These are phyloP conservation scores for Diaporthe longicolla DNA, from an alignment of 2,329 filamentous ascomycete species.

Conservation along the genomic window DNA sequence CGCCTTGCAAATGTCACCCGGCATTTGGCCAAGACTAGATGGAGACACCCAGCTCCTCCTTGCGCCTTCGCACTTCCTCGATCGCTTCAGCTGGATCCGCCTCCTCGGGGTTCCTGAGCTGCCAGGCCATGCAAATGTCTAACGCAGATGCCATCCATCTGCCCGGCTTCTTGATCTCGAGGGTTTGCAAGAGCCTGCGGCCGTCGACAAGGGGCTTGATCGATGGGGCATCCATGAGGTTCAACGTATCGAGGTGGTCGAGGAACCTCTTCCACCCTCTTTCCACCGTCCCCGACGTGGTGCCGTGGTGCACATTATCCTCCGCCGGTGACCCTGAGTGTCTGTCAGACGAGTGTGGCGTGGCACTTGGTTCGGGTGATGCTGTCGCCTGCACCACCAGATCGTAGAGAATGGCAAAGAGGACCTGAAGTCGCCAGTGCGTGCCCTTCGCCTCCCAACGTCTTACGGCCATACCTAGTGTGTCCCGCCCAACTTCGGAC, in stretches of 20 bases:
- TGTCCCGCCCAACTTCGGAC: conserved; percentile 69
- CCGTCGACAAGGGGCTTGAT: conserved; percentile 81
- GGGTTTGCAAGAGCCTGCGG: conserved; percentile 75
- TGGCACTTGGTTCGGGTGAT: conserved; percentile 27
- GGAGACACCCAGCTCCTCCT: conserved; percentile 65
- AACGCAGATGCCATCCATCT: conserved; percentile 88
- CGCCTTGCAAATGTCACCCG: not conserved
- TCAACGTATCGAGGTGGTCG: conserved; percentile 66
- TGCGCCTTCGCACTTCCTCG: conserved; percentile 68
- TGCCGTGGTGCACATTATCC: conserved; percentile 39
- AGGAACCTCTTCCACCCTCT: conserved; percentile 68
- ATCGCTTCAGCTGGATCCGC: conserved; percentile 72
- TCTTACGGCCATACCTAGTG: conserved; percentile 81
- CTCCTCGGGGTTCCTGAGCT: conserved; percentile 81
- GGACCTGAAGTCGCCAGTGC: conserved; percentile 79
- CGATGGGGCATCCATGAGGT: conserved; percentile 70
- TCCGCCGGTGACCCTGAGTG: not conserved
- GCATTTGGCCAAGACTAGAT: not conserved
- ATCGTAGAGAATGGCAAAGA: conserved; percentile 78
- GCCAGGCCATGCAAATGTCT: conserved; percentile 88
- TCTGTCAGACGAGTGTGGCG: conserved; percentile 56
- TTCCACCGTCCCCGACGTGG: conserved; percentile 62
- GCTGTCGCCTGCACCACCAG: conserved; percentile 56
- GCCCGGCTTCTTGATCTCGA: conserved; percentile 79
- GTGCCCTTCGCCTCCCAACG: conserved; percentile 74